Conservation (phyloP, 73 alveolate species). For the Urostyla sp. region DNA sequence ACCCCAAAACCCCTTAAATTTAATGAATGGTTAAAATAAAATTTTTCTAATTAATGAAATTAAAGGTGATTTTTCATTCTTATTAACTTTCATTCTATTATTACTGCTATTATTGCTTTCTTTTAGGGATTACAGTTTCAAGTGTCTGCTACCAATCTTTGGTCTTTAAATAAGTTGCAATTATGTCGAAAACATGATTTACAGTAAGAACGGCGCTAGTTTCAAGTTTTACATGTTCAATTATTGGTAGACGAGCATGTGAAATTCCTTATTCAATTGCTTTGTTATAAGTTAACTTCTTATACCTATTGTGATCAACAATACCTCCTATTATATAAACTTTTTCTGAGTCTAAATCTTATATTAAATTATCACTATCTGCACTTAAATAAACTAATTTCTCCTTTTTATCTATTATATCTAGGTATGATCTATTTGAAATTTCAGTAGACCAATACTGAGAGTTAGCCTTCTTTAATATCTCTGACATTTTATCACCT, state of each 20-base stretch:
- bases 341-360: constrained; percentile 74
- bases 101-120: constrained; percentile 15
- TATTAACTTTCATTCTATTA: neutral
- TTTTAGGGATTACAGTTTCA: constrained; percentile 22
- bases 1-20: too few species aligned
- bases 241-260: constrained; percentile 92
- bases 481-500: constrained; percentile 54
- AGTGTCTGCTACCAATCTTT: constrained; percentile 41
- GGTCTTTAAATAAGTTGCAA: neutral
- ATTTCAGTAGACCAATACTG: constrained; percentile 76
- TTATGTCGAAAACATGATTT: constrained; percentile 84
- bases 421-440: constrained; percentile 56
- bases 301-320: constrained; percentile 96
- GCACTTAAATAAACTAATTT: constrained; percentile 93
- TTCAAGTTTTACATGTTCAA: constrained; percentile 78
- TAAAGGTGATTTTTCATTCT: neutral
- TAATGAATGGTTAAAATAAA: too few species aligned
- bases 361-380: constrained; percentile 89
- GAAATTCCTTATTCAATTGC: constrained; percentile 90
- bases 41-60: too few species aligned
- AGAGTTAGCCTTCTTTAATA: constrained; percentile 62
- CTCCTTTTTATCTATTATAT: constrained; percentile 54
- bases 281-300: constrained; percentile 86
- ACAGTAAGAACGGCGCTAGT: constrained; percentile 89
- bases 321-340: constrained; percentile 97